phyloP scores from a whole-genome alignment of 1,284 basidiomycete species.

The Pulveroboletus sp. region DNA sequence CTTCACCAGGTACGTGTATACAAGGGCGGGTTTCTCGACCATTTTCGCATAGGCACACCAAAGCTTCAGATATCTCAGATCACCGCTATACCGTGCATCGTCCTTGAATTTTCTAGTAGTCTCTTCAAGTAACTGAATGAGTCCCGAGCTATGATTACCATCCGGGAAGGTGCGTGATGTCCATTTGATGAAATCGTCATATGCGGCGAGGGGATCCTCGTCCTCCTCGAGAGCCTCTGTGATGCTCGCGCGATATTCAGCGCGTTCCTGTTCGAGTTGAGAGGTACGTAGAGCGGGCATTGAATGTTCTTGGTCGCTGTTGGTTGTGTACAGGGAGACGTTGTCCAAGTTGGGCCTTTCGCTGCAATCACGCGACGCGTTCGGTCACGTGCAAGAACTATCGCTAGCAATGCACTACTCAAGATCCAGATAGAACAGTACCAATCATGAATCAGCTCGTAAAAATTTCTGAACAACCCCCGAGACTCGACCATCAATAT shows the following conservation, averaged over 20 bases:
- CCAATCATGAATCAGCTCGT: not conserved
- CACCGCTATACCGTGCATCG: conserved; percentile 80
- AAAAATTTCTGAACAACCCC: conserved; percentile 21
- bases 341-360: conserved; percentile 12
- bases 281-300: conserved; percentile 33
- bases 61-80: conserved; percentile 85
- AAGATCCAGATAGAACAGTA: not conserved
- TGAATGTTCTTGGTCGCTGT: conserved; percentile 2
- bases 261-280: conserved; percentile 38
- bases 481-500: conserved; percentile 24
- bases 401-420: too few relatives aligned
- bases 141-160: conserved; percentile 52
- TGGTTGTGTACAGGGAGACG: not conserved
- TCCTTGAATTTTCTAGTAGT: conserved; percentile 78
- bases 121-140: conserved; percentile 73
- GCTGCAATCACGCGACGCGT: conserved; percentile 35
- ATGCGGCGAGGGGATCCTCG: conserved; percentile 60
- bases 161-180: conserved; percentile 51
- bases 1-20: conserved; percentile 76
- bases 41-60: conserved; percentile 83
- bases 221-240: conserved; percentile 50
- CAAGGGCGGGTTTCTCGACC: conserved; percentile 54
- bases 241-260: conserved; percentile 40
- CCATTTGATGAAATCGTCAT: conserved; percentile 66
- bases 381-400: conserved; percentile 26